Conservation (phyloP, 2,329 filamentous ascomycete genomes). For the Aureobasidium pullulans region DNA sequence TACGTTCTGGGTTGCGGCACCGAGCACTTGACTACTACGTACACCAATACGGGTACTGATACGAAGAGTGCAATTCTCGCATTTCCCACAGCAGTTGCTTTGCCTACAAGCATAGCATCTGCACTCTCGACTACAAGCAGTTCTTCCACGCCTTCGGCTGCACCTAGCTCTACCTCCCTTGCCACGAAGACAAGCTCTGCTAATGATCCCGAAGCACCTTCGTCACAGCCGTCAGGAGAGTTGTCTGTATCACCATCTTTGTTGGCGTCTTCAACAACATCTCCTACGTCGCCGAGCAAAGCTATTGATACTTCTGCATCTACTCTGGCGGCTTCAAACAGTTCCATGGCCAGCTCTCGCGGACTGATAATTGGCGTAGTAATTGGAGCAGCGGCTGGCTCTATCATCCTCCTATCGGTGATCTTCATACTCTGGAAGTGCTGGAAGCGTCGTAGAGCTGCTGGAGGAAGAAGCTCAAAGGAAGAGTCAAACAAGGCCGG, state of each 20-base stretch:
- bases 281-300: not conserved
- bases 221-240: not conserved
- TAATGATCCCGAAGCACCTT: not conserved
- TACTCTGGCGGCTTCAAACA: not conserved
- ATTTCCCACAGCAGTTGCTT: not conserved
- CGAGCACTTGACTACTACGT: not conserved
- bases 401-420: not conserved
- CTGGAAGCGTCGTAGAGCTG: not conserved
- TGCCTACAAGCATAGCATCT: too few species aligned
- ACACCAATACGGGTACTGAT: not conserved
- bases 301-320: not conserved
- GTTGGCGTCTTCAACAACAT: not conserved
- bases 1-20: not conserved
- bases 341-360: not conserved
- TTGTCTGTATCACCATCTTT: not conserved
- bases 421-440: not conserved
- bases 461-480: not conserved
- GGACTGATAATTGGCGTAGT: constrained; percentile 1
- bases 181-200: not conserved
- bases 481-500: not conserved
- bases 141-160: not conserved
- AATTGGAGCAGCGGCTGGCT: not conserved
- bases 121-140: not conserved
- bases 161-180: not conserved
- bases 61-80: not conserved